These are phyloP conservation scores for Clarkia xantiana DNA, from an alignment of 345 rosid species.

Conservation along the genomic window DNA sequence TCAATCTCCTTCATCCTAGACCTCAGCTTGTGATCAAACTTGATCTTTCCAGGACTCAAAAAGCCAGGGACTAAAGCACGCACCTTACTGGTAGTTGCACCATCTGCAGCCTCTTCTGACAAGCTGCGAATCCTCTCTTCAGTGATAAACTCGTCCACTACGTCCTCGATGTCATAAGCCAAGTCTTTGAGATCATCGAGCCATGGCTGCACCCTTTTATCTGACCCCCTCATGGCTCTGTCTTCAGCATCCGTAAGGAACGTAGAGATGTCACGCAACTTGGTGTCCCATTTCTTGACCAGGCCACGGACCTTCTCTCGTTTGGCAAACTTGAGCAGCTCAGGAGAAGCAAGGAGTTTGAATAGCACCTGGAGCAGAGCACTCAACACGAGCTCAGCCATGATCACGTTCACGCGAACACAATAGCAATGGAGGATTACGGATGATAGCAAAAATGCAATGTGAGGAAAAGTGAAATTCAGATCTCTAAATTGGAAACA, in stretches of 20 bases:
- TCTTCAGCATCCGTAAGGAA: constrained; percentile 8
- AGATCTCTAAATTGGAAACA: no score
- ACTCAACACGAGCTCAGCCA: background rate
- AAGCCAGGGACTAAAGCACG: background rate
- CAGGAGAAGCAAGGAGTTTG: constrained; percentile 6
- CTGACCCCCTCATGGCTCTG: background rate
- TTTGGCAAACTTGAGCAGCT: background rate
- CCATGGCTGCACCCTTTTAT: no score
- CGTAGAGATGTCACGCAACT: constrained; percentile 1
- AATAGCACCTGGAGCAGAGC: constrained; percentile 9
- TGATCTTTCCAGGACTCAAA: background rate
- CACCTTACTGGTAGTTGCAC: background rate
- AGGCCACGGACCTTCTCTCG: background rate
- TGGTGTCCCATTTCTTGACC: constrained; percentile 11
- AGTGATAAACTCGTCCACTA: constrained; percentile 10
- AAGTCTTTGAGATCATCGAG: no score
- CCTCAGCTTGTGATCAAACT: constrained; percentile 7
- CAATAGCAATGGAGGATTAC: no score
- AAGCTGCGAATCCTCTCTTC: background rate
- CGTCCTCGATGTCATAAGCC: constrained; percentile 13
- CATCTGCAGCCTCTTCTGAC: background rate
- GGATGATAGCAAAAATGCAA: no score
- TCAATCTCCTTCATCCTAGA: constrained; percentile 6
- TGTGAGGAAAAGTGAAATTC: no score
- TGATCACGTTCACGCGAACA: no score